phyloP scores from a whole-genome alignment of 768 basidiomycete species.

The Termitomyces sp. region DNA sequence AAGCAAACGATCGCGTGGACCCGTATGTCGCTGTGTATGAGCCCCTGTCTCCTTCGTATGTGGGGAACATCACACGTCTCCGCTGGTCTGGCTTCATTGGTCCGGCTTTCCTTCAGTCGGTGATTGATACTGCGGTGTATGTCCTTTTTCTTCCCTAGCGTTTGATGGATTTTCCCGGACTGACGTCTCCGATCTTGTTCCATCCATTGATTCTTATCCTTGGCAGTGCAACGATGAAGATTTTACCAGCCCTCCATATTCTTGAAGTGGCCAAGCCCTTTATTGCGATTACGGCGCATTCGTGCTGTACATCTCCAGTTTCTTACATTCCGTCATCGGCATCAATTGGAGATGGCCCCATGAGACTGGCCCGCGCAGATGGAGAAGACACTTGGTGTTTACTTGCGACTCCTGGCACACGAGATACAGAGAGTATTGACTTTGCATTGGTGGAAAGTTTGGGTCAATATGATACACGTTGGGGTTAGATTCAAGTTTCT shows the following conservation, averaged over 20 bases:
- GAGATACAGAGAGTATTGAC: conserved; percentile 5
- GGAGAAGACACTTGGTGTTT: conserved; percentile 54
- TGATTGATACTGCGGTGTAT: conserved; percentile 45
- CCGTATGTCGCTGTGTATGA: conserved; percentile 69
- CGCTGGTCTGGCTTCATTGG: conserved; percentile 60
- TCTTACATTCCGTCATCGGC: conserved; percentile 39
- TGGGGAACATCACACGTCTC: conserved; percentile 49
- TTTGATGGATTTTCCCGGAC: background rate
- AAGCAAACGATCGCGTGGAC: conserved; percentile 60
- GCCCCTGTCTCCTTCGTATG: conserved; percentile 38
- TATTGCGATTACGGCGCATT: conserved; percentile 42
- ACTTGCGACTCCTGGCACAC: conserved; percentile 26
- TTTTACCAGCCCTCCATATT: background rate
- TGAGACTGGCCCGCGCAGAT: conserved; percentile 41
- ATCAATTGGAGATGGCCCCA: conserved; percentile 22
- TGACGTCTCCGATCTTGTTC: background rate
- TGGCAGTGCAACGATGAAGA: conserved; percentile 7
- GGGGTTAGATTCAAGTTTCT: conserved; percentile 17
- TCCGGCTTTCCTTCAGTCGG: conserved; percentile 46
- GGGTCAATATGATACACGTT: conserved; percentile 28
- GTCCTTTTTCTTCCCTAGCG: background rate
- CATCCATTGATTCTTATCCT: background rate
- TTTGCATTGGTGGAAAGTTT: conserved; percentile 35
- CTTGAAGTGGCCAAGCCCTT: conserved; percentile 25
- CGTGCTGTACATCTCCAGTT: conserved; percentile 43